Evolutionary conservation across 306 rosid genomes (phyloP).

Genomic region (Vigna unguiculata): DNA sequence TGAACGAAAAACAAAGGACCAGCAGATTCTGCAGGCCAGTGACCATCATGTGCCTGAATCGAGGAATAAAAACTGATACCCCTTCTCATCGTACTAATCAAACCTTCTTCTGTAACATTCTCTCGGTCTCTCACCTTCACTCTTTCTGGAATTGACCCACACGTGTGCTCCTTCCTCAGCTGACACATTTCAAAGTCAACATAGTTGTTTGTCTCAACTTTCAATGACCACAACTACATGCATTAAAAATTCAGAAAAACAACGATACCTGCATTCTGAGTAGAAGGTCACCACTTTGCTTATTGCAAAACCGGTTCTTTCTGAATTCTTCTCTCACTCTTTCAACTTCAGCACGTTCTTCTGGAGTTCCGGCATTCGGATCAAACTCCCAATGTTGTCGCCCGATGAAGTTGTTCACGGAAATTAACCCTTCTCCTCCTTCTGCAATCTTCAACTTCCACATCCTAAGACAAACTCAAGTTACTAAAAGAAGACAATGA

Average conservation of each 20-base stretch:
- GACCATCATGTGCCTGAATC: slow-evolving; percentile 75
- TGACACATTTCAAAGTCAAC: slow-evolving; percentile 31
- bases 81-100: slow-evolving; percentile 54
- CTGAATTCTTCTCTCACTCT: neutral
- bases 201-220: too few species aligned
- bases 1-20: slow-evolving; percentile 70
- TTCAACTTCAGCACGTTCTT: slow-evolving; percentile 47
- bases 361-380: slow-evolving; percentile 42
- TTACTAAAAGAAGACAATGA: too few species aligned
- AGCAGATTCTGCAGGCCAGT: slow-evolving; percentile 78
- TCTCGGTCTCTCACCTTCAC: slow-evolving; percentile 49
- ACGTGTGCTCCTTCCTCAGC: slow-evolving; percentile 55
- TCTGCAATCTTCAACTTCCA: slow-evolving; percentile 69
- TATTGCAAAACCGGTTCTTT: slow-evolving; percentile 42
- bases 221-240: neutral
- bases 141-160: slow-evolving; percentile 38
- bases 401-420: slow-evolving; percentile 55
- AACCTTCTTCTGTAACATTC: slow-evolving; percentile 47
- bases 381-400: slow-evolving; percentile 69
- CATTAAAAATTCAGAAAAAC: neutral
- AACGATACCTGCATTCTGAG: slow-evolving; percentile 49
- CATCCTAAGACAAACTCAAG: slow-evolving; percentile 30
- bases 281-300: slow-evolving; percentile 59
- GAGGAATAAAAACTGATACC: slow-evolving; percentile 59
- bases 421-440: slow-evolving; percentile 48